These are phyloP conservation scores for Penicillium desertorum DNA, from an alignment of 495 filamentous ascomycete species.

Conservation along the genomic window DNA sequence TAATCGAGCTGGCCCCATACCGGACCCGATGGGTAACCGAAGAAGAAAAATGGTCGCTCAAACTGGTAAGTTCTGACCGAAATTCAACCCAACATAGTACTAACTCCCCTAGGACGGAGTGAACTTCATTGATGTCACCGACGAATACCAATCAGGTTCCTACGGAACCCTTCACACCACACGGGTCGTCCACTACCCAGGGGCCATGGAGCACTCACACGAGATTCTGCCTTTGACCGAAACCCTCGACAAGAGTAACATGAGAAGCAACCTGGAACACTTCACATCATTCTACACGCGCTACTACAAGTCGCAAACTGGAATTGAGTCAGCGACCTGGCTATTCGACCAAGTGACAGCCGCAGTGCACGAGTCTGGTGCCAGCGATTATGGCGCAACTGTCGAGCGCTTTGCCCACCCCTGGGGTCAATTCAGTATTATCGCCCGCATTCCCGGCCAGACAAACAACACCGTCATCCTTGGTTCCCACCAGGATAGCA, in stretches of 20 bases:
- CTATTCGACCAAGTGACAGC: constrained; percentile 71
- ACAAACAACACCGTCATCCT: constrained; percentile 79
- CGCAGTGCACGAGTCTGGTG: constrained; percentile 68
- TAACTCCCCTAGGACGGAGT: constrained; percentile 61
- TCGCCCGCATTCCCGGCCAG: constrained; percentile 88
- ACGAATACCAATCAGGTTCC: constrained; percentile 45
- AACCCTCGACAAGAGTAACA: constrained; percentile 70
- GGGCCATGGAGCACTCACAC: constrained; percentile 61
- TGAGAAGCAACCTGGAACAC: constrained; percentile 72
- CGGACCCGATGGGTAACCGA: constrained; percentile 84
- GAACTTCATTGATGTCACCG: constrained; percentile 95
- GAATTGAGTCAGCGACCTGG: constrained; percentile 88
- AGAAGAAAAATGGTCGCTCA: constrained; percentile 89
- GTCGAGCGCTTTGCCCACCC: constrained; percentile 75
- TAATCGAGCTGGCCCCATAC: constrained; percentile 87
- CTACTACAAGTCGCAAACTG: constrained; percentile 85
- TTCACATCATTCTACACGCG: constrained; percentile 84
- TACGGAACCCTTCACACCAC: constrained; percentile 33
- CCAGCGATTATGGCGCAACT: constrained; percentile 62
- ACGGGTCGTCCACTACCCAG: constrained; percentile 58
- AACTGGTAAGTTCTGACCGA: constrained; percentile 55
- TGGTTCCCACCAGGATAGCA: constrained; percentile 77
- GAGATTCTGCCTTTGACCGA: constrained; percentile 65
- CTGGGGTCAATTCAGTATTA: constrained; percentile 89
- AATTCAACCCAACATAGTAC: not conserved